phyloP scores from a whole-genome alignment of 352 stramenopile genomes.

The Pythium folliculosum region DNA sequence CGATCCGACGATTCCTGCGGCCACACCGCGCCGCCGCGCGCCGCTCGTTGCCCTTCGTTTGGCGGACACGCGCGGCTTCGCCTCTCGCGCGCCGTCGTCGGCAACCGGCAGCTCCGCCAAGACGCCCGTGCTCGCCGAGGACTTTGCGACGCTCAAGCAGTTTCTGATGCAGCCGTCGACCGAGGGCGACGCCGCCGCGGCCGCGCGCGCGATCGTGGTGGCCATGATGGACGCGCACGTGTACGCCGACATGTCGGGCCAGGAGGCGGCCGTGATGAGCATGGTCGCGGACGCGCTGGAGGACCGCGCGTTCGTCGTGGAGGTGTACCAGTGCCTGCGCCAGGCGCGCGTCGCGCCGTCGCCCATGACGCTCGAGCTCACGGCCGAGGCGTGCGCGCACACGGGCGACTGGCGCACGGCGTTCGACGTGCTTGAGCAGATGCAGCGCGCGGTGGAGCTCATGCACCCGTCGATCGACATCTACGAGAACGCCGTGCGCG shows the following conservation, averaged over 20 bases:
- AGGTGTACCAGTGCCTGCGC: slow-evolving; percentile 61
- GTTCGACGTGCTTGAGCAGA: slow-evolving; percentile 66
- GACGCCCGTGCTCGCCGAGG: slow-evolving; percentile 35
- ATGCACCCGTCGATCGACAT: slow-evolving; percentile 70
- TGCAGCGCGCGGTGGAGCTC: slow-evolving; percentile 65
- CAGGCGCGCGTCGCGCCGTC: slow-evolving; percentile 60
- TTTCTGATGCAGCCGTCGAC: slow-evolving; percentile 54
- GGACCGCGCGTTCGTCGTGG: slow-evolving; percentile 51
- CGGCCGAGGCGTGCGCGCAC: slow-evolving; percentile 54
- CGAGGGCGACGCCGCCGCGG: slow-evolving; percentile 33
- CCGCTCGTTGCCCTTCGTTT: neutral
- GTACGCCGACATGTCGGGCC: slow-evolving; percentile 63
- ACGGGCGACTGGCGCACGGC: slow-evolving; percentile 56
- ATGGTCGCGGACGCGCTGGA: slow-evolving; percentile 72
- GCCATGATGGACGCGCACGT: slow-evolving; percentile 62
- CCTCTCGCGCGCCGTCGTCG: neutral
- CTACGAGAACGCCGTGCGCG: slow-evolving; percentile 70
- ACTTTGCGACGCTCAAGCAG: slow-evolving; percentile 66
- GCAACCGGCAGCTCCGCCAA: slow-evolving; percentile 8
- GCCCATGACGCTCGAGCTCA: slow-evolving; percentile 69
- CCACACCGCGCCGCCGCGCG: neutral
- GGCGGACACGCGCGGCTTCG: slow-evolving; percentile 2
- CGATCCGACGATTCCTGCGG: neutral
- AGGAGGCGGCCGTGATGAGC: slow-evolving; percentile 77
- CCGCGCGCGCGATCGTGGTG: slow-evolving; percentile 44